Evolutionary conservation across 306 rosid species (phyloP), one percentile per base, ranked within the genome.

Genomic region (Purshia tridentata): DNA sequence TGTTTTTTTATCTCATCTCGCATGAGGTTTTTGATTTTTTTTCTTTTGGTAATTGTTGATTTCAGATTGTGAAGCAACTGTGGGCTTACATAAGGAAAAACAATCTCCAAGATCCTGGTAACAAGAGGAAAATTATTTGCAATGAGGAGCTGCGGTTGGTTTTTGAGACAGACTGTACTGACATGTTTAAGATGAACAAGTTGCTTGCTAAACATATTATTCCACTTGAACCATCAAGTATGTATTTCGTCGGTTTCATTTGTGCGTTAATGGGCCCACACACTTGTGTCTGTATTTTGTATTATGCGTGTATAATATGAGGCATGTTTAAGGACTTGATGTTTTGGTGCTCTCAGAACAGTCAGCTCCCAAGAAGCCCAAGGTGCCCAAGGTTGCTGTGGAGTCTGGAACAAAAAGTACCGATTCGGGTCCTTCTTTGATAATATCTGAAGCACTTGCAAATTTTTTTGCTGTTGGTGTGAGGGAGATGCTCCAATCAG

Each of bases 401-500:
- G 88, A 84, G 63, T 74, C 81, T 48, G 91, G 75, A 71, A 73
- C 80, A 4, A 85, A 70, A 80, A 82, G 77, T 71, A 67, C 86
- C 11, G 85, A 81, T 46, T 74, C 89, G 4, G 22, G 84, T 67
- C 88, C 90, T 70, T 84, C 88, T 69, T 84, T 89, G 66, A 72
- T 86, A 61, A 79, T 91, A 79, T 91, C 97, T 53, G 97, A 91
- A 66, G 80, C 91, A 74, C 96, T 89, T 74, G 96, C 92, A 68
- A 91, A 81, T 65, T 91, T 91, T 79, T 87, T 91, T 29, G 92
- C 88, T 49, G 77, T 86, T 63, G 75, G 85, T 72, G 89, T 73
- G 80, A 84, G 88, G 86, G 96, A 91, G 84, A 91, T 87, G 96
- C 91, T 86, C 29, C 97, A 89, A 65, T 69, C 91, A 47, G 97